Percentiles rank a stretch among this genome's conserved stretches.
Evolutionary conservation across 805 yeast species (phyloP).

Genomic region (Ogataea polymorpha): DNA sequence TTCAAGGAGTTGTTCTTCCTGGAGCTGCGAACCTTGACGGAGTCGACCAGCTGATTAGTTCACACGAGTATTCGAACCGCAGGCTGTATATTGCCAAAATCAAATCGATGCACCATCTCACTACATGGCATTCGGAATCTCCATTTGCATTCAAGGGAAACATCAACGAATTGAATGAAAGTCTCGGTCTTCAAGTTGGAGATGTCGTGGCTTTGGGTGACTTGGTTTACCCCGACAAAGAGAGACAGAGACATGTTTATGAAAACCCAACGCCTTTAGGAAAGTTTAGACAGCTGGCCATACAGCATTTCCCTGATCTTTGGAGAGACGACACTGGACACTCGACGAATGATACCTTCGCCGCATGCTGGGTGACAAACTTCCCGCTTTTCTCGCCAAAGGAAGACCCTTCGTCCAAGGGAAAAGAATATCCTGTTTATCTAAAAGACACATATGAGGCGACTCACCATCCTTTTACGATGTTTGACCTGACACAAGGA

Average conservation of each 20-base stretch:
- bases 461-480: constrained; percentile 97
- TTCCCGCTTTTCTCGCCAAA: constrained; percentile 89
- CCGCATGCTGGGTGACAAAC: constrained; percentile 82
- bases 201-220: constrained; percentile 78
- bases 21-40: constrained; percentile 38
- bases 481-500: constrained; percentile 46
- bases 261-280: constrained; percentile 98
- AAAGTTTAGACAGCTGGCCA: constrained; percentile 71
- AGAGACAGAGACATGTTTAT: constrained; percentile 40
- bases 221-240: constrained; percentile 1
- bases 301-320: constrained; percentile 47
- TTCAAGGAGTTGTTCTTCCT: constrained; percentile 70
- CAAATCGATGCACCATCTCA: constrained; percentile 36
- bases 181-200: constrained; percentile 52
- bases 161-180: constrained; percentile 24
- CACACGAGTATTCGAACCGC: constrained; percentile 49
- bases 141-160: constrained; percentile 13
- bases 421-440: constrained; percentile 58
- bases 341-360: constrained; percentile 38
- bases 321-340: constrained; percentile 42
- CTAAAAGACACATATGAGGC: constrained; percentile 49
- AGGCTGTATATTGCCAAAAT: constrained; percentile 58
- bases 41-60: constrained; percentile 39
- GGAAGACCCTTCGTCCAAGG: constrained; percentile 34
- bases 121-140: constrained; percentile 41